A percentile compares a stretch with the other conserved stretches of the same genome.
These are phyloP conservation scores for Halophytophthora batemanensis DNA, from an alignment of 352 stramenopile genomes.

Conservation along the genomic window DNA sequence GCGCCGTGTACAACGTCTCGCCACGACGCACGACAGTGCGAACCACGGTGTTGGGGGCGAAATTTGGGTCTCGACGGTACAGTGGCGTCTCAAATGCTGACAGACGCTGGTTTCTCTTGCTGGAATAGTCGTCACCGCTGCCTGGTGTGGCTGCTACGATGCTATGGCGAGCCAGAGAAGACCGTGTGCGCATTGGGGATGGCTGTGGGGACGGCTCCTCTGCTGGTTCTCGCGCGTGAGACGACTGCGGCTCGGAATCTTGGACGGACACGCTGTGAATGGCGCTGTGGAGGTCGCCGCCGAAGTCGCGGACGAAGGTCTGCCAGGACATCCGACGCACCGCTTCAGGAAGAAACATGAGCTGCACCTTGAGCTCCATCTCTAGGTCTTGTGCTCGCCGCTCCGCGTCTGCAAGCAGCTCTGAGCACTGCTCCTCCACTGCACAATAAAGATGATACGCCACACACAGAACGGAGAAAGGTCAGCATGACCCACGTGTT, in stretches of 20 bases:
- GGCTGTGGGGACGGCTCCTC: constrained; percentile 5
- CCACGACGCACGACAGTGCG: constrained; percentile 65
- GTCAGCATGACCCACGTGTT: too few relatives aligned
- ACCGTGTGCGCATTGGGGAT: constrained; percentile 10
- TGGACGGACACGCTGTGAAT: constrained; percentile 55
- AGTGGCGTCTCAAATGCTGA: constrained; percentile 45
- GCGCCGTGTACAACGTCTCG: constrained; percentile 67
- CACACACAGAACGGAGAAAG: neutral
- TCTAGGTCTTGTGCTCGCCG: constrained; percentile 58
- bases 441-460: neutral
- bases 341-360: constrained; percentile 67
- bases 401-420: constrained; percentile 49
- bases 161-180: constrained; percentile 18
- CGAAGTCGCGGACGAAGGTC: constrained; percentile 78
- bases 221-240: constrained; percentile 8
- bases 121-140: constrained; percentile 15
- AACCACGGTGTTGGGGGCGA: constrained; percentile 36
- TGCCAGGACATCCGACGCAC: constrained; percentile 79
- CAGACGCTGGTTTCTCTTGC: constrained; percentile 17
- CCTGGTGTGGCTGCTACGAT: constrained; percentile 44
- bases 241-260: constrained; percentile 3
- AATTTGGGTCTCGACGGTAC: constrained; percentile 12
- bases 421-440: constrained; percentile 70
- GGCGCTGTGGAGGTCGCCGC: constrained; percentile 64
- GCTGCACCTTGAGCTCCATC: constrained; percentile 77